Base-by-base conservation (phyloP, 768 basidiomycete species). In the Xerocomellus intermedius region DNA sequence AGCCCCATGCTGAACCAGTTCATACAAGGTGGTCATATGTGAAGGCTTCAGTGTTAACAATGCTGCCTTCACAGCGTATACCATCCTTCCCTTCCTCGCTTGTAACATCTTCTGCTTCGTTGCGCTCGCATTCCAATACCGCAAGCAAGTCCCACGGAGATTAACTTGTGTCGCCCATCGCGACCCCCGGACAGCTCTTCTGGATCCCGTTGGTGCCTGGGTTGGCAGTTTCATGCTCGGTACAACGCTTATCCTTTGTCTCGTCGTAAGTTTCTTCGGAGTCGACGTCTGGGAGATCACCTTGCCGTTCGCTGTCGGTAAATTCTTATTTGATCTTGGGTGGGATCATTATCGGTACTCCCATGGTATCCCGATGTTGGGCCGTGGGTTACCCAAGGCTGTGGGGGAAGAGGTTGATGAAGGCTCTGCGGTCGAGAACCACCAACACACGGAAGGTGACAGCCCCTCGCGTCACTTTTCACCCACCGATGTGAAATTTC, bases 271-370 rank as follows among this genome's bases (percentile, higher is more conserved):
- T 65, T 91, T 87, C 68, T 77, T 89, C 59, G 79, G 83, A 43
- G 76, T 91, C 17, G 87, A 91, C 49, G 89, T 91, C 3, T 94
- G 90, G 89, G 83, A 80, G 72, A 88, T 96, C 44, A 89, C 83
- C 4, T 78, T 92, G 12, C 92, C 95, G 0, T 92, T 92, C 44
- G 93, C 91, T 0, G 67, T 78, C 0, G 68, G 82, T 50, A 94
- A 93, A 71, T 77, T 94, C 36, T 35, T 80, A 6, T 83, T 86
- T 45, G 94, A 98, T 64, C 41, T 81, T 26, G 65, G 66, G 42
- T 81, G 83, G 82, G 84, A 86, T 64, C 73, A 80, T 61, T 82
- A 81, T 65, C 74, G 78, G 21, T 74, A 66, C 57, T 57, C 58
- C 0, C 70, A 63, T n/a, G 48, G 61, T 14, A 69, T 68, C 7